Evolutionary conservation across 2,329 filamentous ascomycete species (phyloP), one percentile per base, ranked within the genome.

Genomic region (Aspergillus pseudotamarii): DNA sequence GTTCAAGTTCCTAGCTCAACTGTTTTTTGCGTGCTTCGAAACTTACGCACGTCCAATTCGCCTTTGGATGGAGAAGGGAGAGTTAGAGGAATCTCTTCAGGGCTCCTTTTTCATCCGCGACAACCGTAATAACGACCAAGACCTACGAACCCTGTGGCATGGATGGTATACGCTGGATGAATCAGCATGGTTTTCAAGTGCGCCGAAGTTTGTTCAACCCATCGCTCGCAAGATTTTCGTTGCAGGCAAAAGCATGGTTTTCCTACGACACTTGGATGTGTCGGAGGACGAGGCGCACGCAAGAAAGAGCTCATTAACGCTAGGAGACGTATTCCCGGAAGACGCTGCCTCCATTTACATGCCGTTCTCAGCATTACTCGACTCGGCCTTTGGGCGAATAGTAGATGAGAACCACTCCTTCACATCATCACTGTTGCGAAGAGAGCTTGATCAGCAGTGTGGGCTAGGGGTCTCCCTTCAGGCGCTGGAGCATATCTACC

Each of bases 171-270:
- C 85, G 26, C 80, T 97, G 16, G 87, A 88, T 0, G 76, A 84
- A 3, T 81, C 87, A 5, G 57, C 68, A 48, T 88, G 89, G 19
- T 78, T 79, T 1, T 76, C 93, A 1, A 88, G 90, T 69, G 89
- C 90, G 0, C 94, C 94, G 0, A 84, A 80, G 3, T 97, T 97
- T 67, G 82, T 97, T 5, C 86, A 89, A 45, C 84, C 89, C 2
- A 86, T 89, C 2, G 88, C 87, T 0, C 80, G 82, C 28, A 91
- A 89, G 65, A 92, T 97, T 43, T 94, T 97, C 71, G 93, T 89
- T 1, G 89, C 92, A 1, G 94, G 94, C 0, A 97, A 97, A 77
- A 96, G 91, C 70, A 89, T 95, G 60, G 87, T 95, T 1, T 90
- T 97, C 51, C 80, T 97, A n/a, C 89, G 89, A 64, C 86, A 90